These are phyloP conservation scores for Penicillium taxi DNA, from an alignment of 495 filamentous ascomycete species.

Conservation along the genomic window DNA sequence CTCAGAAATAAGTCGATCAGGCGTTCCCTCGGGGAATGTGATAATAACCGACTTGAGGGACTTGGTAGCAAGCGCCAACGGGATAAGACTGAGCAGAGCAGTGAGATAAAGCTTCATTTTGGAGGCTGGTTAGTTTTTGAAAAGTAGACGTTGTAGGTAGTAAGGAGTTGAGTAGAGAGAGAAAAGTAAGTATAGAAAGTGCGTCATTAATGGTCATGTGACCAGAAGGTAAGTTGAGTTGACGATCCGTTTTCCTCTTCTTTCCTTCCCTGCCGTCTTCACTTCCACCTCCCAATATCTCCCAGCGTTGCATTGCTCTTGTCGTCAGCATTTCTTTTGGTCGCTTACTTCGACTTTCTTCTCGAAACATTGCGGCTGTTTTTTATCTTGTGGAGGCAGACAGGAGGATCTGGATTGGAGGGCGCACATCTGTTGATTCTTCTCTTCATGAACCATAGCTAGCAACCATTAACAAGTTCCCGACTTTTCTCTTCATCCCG, in stretches of 20 bases:
- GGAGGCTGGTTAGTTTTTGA: constrained; percentile 1
- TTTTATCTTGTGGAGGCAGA: not conserved
- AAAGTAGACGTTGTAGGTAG: not conserved
- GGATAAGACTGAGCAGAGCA: constrained; percentile 47
- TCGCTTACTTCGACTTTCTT: constrained; percentile 4
- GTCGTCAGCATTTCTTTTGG: no score
- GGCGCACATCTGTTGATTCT: constrained; percentile 33
- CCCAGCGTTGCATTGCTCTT: constrained; percentile 11
- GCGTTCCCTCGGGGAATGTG: constrained; percentile 66
- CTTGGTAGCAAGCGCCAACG: constrained; percentile 46
- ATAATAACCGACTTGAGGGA: constrained; percentile 68
- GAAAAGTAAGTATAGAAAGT: no score
- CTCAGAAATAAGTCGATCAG: constrained; percentile 55
- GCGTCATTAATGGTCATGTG: constrained; percentile 23
- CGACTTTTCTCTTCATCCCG: constrained; percentile 37
- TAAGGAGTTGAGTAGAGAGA: no score
- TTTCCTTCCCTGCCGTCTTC: constrained; percentile 1
- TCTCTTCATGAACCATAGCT: constrained; percentile 41
- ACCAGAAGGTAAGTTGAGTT: constrained; percentile 1
- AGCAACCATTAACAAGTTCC: constrained; percentile 48
- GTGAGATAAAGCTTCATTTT: constrained; percentile 52
- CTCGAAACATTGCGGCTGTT: not conserved
- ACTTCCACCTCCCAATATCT: constrained; percentile 3
- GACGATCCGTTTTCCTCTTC: constrained; percentile 1
- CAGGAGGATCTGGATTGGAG: constrained; percentile 20